Conservation (phyloP, 352 stramenopile genomes). For the Phytophthora pinifolia region DNA sequence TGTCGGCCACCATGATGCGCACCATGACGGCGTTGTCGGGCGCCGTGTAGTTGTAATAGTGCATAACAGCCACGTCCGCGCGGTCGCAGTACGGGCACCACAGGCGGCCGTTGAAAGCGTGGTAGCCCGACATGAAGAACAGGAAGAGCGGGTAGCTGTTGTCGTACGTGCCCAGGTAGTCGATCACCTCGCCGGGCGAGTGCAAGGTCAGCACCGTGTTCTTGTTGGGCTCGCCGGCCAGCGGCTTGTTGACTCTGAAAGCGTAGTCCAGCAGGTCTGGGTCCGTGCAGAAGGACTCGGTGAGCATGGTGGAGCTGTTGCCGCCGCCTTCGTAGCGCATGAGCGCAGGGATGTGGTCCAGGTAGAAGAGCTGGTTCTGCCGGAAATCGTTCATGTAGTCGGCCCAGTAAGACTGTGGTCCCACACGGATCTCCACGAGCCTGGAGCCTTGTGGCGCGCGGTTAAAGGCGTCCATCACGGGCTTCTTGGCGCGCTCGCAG, state of each 20-base stretch:
- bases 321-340: slow-evolving; percentile 74
- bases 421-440: slow-evolving; percentile 76
- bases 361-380: slow-evolving; percentile 83
- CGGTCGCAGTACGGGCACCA: slow-evolving; percentile 84
- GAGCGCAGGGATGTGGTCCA: slow-evolving; percentile 77
- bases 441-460: slow-evolving; percentile 59
- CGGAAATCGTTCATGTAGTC: slow-evolving; percentile 79
- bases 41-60: slow-evolving; percentile 82
- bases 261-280: slow-evolving; percentile 63
- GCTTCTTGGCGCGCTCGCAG: slow-evolving; percentile 69
- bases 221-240: slow-evolving; percentile 42
- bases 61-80: slow-evolving; percentile 64
- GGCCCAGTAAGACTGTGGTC: slow-evolving; percentile 53
- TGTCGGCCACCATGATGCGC: slow-evolving; percentile 44
- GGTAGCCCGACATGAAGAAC: slow-evolving; percentile 74
- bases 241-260: slow-evolving; percentile 60
- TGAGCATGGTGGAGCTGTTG: slow-evolving; percentile 74
- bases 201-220: slow-evolving; percentile 67
- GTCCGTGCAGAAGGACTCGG: slow-evolving; percentile 67
- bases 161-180: slow-evolving; percentile 66
- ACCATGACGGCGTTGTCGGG: slow-evolving; percentile 59
- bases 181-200: slow-evolving; percentile 41
- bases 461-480: slow-evolving; percentile 71
- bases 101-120: slow-evolving; percentile 73
- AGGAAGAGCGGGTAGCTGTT: slow-evolving; percentile 75